A percentile compares a stretch with the other conserved stretches of the same genome.
These are phyloP conservation scores for Obba rivulosa DNA, from an alignment of 768 basidiomycete species.

Conservation along the genomic window DNA sequence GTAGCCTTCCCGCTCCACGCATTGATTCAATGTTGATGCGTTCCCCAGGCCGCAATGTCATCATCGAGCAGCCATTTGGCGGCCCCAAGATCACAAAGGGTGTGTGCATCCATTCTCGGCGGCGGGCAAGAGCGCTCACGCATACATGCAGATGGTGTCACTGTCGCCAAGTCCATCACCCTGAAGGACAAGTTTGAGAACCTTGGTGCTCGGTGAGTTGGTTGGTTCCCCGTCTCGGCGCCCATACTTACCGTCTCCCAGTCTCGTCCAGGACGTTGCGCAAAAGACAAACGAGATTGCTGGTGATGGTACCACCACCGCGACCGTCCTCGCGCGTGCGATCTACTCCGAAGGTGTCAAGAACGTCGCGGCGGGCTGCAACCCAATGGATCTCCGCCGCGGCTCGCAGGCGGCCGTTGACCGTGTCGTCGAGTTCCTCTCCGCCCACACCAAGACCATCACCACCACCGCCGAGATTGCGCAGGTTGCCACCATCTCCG, in stretches of 20 bases:
- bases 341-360: slow-evolving; percentile 99
- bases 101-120: slow-evolving; percentile 29
- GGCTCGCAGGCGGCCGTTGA: slow-evolving; percentile 95
- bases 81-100: slow-evolving; percentile 96
- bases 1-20: slow-evolving; percentile 9
- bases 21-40: slow-evolving; percentile 10
- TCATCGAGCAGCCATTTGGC: slow-evolving; percentile 91
- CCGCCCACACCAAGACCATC: slow-evolving; percentile 85
- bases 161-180: slow-evolving; percentile 91
- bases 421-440: slow-evolving; percentile 87
- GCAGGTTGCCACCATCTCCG: slow-evolving; percentile 95
- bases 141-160: slow-evolving; percentile 86
- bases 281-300: slow-evolving; percentile 96
- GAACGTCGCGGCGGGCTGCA: slow-evolving; percentile 98
- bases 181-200: slow-evolving; percentile 99
- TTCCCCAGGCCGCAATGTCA: slow-evolving; percentile 83
- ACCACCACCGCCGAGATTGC: slow-evolving; percentile 98
- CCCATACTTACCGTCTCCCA: slow-evolving; percentile 24
- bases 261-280: slow-evolving; percentile 93
- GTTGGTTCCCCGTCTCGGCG: background rate
- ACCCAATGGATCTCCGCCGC: slow-evolving; percentile 99
- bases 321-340: slow-evolving; percentile 93
- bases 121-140: too few species aligned
- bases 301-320: slow-evolving; percentile 97
- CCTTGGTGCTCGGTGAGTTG: slow-evolving; percentile 86